Conservation (phyloP, 2,329 filamentous ascomycete genomes). For the Beauveria sp. region DNA sequence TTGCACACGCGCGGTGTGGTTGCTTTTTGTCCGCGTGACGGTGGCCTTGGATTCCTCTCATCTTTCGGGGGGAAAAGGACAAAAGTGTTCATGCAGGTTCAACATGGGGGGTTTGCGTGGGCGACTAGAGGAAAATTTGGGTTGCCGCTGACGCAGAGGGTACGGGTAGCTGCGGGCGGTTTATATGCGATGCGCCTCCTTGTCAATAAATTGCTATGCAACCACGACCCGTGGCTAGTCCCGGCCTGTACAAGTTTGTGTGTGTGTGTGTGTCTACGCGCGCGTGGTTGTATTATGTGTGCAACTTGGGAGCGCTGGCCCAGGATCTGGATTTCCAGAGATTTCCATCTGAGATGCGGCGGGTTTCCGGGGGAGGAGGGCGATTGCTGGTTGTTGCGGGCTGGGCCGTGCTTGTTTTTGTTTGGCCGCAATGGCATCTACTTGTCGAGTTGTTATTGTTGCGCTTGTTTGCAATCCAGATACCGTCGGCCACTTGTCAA, state of each 20-base stretch:
- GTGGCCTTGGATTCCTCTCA: neutral
- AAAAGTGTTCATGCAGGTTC: neutral
- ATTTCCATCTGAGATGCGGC: conserved; percentile 6
- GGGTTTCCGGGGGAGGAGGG: neutral
- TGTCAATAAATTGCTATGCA: neutral
- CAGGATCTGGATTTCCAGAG: conserved; percentile 5
- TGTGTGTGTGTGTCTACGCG: neutral
- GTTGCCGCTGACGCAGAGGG: conserved; percentile 1
- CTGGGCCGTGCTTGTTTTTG: neutral
- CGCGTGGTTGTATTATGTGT: neutral
- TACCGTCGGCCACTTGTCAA: too few species aligned
- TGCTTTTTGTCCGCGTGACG: neutral
- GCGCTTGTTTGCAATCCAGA: too few species aligned
- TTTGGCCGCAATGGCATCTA: too few species aligned
- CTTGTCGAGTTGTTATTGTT: neutral
- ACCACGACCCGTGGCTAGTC: neutral
- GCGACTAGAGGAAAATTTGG: neutral
- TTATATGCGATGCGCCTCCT: neutral
- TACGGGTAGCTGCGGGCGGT: conserved; percentile 6
- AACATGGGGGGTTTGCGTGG: neutral
- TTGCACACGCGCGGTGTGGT: neutral
- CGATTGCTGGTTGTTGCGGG: neutral
- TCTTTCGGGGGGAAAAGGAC: neutral
- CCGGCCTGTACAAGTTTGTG: neutral
- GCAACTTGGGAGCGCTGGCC: neutral